Base-by-base conservation (phyloP, 495 filamentous ascomycete genomes). In the Ramalina peruviana region DNA sequence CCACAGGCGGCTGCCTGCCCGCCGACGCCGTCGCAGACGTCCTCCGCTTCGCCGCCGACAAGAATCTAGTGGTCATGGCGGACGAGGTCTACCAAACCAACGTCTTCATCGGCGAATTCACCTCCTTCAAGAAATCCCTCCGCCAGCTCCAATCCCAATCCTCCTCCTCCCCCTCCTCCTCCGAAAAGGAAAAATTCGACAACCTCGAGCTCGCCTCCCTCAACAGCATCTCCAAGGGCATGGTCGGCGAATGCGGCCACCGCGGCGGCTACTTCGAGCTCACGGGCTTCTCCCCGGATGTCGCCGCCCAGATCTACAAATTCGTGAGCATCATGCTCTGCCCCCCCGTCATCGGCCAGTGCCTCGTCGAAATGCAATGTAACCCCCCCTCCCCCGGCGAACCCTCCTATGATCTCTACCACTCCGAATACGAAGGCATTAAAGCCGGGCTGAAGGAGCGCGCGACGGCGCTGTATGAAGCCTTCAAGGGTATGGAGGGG, bases 81-180 rank as follows among this genome's bases (percentile, higher is more conserved):
- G 92, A 98, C 58, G 92, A 98, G 67, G 92, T 98, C 7, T 98
- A 98, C 76, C 92, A 98, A 68, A 97, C 93, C 61, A 98, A 98
- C 65, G 83, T 98, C 57, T 98, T 97, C 69, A 62, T 81, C 41
- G 93, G 93, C 61, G 73, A 89, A 58, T 97, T 97, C 71, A 79
- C 85, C 64, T 89, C 83, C 48, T 97, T 98, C 80, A 95, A 97
- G 72, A 81, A 85, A 59, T 78, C 82, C 36, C 79, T 98, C 12
- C 79, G 89, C 19, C 81, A 84, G 58, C 66, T 97, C 40, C 93
- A 97, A 65, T 20, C 19, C 19, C 74, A 83, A 61, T n/a, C 45
- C 26, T 1, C 40, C 7, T 10, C 27, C 27, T 30, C 30, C 7
- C 0, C 30, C 30, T 19, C 43, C 19, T 6, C n/a, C 6, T 15